Percentiles rank a stretch among this genome's conserved stretches.
phyloP scores from a whole-genome alignment of 768 basidiomycete genomes.

The Podaxis carcinomalis region DNA sequence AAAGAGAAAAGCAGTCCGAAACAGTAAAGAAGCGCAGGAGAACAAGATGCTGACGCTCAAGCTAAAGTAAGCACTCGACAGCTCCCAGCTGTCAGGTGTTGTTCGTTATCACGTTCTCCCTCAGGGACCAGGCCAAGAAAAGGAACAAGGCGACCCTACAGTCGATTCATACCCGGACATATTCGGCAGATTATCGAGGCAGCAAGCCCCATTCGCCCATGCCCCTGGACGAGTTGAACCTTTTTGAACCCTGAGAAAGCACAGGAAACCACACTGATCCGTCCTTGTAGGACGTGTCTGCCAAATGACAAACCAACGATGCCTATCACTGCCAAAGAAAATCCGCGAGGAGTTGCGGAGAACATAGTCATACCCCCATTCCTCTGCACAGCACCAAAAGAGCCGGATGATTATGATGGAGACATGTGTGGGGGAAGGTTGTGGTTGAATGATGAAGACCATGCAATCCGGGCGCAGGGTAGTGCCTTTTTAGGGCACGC shows the following conservation, averaged over 20 bases:
- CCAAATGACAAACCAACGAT: neutral
- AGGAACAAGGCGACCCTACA: neutral
- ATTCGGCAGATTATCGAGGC: neutral
- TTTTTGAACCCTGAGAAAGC: neutral
- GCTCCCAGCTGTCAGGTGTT: neutral
- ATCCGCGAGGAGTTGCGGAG: neutral
- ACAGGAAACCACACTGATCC: conserved; percentile 3
- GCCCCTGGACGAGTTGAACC: too few species aligned
- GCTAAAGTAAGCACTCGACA: neutral
- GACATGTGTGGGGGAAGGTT: neutral
- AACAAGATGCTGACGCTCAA: neutral
- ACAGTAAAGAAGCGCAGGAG: neutral
- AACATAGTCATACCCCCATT: neutral
- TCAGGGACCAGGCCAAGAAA: neutral
- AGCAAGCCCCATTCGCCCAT: neutral
- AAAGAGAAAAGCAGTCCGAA: neutral
- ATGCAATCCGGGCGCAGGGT: too few species aligned
- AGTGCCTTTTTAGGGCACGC: too few species aligned
- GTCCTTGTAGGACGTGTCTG: neutral
- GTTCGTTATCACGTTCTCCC: neutral
- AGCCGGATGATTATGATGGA: neutral
- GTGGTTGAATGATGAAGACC: neutral
- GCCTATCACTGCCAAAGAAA: neutral
- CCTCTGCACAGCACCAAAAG: neutral
- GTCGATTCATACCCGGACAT: neutral